These are phyloP conservation scores for Annulohypoxylon moriforme DNA, from an alignment of 495 filamentous ascomycete genomes.

Conservation along the genomic window DNA sequence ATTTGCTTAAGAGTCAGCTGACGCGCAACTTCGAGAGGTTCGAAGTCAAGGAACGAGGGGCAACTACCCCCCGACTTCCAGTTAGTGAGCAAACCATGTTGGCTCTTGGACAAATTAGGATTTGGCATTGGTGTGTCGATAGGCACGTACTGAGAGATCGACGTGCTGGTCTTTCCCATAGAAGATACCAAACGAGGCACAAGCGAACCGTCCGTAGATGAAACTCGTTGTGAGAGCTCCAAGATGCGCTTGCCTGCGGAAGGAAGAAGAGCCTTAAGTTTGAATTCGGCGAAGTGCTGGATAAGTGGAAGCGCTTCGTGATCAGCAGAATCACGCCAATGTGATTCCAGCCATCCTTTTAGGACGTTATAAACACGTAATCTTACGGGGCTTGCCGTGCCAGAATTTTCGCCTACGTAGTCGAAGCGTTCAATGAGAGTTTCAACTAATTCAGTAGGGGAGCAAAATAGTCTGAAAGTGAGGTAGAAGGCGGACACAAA, in stretches of 20 bases:
- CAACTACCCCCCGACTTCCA: constrained; percentile 76
- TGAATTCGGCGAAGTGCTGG: constrained; percentile 77
- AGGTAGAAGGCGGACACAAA: constrained; percentile 97
- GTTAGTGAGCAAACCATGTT: constrained; percentile 74
- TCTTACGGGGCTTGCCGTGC: constrained; percentile 80
- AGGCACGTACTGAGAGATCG: constrained; percentile 73
- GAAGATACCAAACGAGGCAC: constrained; percentile 90
- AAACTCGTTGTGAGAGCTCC: constrained; percentile 86
- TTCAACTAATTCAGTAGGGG: constrained; percentile 80
- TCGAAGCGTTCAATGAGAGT: constrained; percentile 90
- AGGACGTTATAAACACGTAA: constrained; percentile 95
- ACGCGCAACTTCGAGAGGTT: constrained; percentile 89
- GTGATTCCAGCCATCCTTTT: constrained; percentile 96
- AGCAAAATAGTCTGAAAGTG: constrained; percentile 95
- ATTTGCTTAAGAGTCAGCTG: constrained; percentile 96
- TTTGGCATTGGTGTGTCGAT: constrained; percentile 77
- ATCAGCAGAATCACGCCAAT: constrained; percentile 90
- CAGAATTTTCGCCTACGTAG: constrained; percentile 81
- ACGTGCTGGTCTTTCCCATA: constrained; percentile 86
- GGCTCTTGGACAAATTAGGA: constrained; percentile 78
- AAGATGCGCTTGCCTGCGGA: constrained; percentile 80
- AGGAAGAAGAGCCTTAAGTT: constrained; percentile 74
- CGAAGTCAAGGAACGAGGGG: constrained; percentile 90
- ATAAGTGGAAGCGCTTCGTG: constrained; percentile 78
- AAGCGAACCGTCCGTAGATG: constrained; percentile 74